Evolutionary conservation across 225 moss, liverwort and hornwort genomes (phyloP).

Genomic region (Physcomitrium patens): DNA sequence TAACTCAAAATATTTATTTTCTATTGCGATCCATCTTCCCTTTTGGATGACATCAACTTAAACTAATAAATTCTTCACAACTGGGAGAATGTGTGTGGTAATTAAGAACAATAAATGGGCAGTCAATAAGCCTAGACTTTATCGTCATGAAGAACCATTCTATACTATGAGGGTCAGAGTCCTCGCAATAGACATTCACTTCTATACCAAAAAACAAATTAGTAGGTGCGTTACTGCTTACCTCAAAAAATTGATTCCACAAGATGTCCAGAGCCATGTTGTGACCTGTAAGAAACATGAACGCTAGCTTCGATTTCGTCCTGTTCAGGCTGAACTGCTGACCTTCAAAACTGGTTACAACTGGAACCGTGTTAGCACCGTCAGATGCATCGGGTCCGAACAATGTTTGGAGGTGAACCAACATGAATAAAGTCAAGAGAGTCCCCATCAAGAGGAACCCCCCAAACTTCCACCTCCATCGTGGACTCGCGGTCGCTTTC

Average conservation of each 20-base stretch:
- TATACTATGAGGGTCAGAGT: background rate
- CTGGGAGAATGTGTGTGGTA: background rate
- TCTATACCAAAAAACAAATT: background rate
- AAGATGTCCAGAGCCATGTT: slow-evolving; percentile 80
- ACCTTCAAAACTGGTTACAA: slow-evolving; percentile 30
- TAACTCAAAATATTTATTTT: background rate
- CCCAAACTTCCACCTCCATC: slow-evolving; percentile 71
- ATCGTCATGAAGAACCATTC: background rate
- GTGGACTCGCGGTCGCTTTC: slow-evolving; percentile 46
- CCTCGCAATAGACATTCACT: background rate
- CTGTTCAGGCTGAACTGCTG: slow-evolving; percentile 28
- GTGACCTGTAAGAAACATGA: slow-evolving; percentile 79
- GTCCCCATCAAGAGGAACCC: slow-evolving; percentile 48
- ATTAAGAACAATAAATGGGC: background rate
- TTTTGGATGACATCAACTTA: too few species aligned
- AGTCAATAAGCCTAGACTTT: background rate
- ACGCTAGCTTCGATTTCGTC: slow-evolving; percentile 78
- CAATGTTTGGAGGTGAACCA: slow-evolving; percentile 56
- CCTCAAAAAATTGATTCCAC: slow-evolving; percentile 87
- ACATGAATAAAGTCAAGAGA: slow-evolving; percentile 45
- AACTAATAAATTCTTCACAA: too few species aligned
- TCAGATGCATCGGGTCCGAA: slow-evolving; percentile 34
- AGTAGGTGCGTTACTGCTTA: slow-evolving; percentile 20
- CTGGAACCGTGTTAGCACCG: slow-evolving; percentile 21
- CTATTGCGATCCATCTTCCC: background rate